These are phyloP conservation scores for Flaveria floridana DNA, from an alignment of 140 eudicot species.

Conservation along the genomic window DNA sequence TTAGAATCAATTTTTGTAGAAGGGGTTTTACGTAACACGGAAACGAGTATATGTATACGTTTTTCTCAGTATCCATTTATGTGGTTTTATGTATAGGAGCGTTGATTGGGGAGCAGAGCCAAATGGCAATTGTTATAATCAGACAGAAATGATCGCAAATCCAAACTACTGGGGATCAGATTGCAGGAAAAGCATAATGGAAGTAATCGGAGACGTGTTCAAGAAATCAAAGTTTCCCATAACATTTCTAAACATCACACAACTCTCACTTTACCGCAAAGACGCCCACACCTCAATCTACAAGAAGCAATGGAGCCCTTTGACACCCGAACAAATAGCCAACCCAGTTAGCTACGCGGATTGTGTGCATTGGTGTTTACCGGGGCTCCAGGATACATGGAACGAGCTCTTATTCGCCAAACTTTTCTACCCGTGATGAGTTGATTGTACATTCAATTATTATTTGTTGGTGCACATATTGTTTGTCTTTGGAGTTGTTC, in stretches of 20 bases:
- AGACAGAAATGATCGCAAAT: slow-evolving; percentile 63
- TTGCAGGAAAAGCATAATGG: slow-evolving; percentile 62
- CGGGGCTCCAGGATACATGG: slow-evolving; percentile 85
- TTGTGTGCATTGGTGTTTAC: slow-evolving; percentile 87
- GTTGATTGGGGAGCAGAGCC: slow-evolving; percentile 79
- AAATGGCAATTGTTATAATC: slow-evolving; percentile 76
- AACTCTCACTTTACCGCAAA: slow-evolving; percentile 70
- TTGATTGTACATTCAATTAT: slow-evolving; percentile 1
- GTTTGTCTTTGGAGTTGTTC: slow-evolving; percentile 10
- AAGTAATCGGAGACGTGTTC: slow-evolving; percentile 55
- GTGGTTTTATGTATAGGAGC: slow-evolving; percentile 43
- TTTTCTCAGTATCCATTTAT: background rate
- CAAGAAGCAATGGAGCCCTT: slow-evolving; percentile 81
- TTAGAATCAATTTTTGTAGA: too few relatives aligned
- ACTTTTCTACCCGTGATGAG: slow-evolving; percentile 56
- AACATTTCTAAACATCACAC: slow-evolving; percentile 74
- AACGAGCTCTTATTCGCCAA: slow-evolving; percentile 70
- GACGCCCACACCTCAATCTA: slow-evolving; percentile 89
- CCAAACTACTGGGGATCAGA: slow-evolving; percentile 78
- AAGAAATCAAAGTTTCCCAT: slow-evolving; percentile 56
- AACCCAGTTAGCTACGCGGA: slow-evolving; percentile 79
- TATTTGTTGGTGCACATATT: slow-evolving; percentile 31
- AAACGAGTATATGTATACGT: background rate
- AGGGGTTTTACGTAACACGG: too few relatives aligned
- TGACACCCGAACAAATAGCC: slow-evolving; percentile 70